Conservation (phyloP, 495 filamentous ascomycete species). For the Trichoderma asperelloides region DNA sequence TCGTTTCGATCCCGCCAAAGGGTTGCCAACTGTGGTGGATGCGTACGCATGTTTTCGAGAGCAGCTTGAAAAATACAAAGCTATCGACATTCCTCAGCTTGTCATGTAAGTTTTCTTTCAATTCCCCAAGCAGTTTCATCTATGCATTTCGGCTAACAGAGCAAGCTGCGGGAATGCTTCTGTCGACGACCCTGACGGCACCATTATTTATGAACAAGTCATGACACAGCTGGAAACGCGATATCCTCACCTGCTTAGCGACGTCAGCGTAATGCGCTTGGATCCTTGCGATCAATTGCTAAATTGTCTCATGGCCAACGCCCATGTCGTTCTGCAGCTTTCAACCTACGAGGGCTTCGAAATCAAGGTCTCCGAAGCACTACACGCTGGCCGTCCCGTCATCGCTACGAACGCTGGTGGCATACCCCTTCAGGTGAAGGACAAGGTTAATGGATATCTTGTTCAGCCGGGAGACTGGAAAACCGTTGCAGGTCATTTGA, state of each 20-base stretch:
- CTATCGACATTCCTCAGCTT: conserved; percentile 56
- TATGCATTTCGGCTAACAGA: too few species aligned
- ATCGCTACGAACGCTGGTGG: conserved; percentile 74
- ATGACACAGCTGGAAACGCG: conserved; percentile 54
- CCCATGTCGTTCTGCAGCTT: conserved; percentile 67
- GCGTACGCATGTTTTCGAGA: conserved; percentile 67
- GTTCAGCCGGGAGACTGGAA: conserved; percentile 65
- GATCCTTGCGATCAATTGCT: conserved; percentile 73
- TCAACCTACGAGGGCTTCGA: conserved; percentile 83
- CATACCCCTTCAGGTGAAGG: conserved; percentile 70
- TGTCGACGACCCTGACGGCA: conserved; percentile 77
- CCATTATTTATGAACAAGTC: conserved; percentile 61
- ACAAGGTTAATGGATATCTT: conserved; percentile 67
- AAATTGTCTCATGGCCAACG: conserved; percentile 68
- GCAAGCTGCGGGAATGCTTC: conserved; percentile 59
- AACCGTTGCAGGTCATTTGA: conserved; percentile 61
- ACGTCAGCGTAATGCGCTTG: conserved; percentile 69
- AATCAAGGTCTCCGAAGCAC: conserved; percentile 80
- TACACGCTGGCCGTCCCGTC: conserved; percentile 76
- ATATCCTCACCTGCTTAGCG: conserved; percentile 39
- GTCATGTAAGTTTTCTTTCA: conserved; percentile 40
- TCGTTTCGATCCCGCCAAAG: conserved; percentile 82
- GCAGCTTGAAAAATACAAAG: conserved; percentile 37
- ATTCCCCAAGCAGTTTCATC: neutral
- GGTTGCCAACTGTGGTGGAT: conserved; percentile 70